Conservation (phyloP, 1,284 basidiomycete species). For the Sanguinoderma infundibulare region DNA sequence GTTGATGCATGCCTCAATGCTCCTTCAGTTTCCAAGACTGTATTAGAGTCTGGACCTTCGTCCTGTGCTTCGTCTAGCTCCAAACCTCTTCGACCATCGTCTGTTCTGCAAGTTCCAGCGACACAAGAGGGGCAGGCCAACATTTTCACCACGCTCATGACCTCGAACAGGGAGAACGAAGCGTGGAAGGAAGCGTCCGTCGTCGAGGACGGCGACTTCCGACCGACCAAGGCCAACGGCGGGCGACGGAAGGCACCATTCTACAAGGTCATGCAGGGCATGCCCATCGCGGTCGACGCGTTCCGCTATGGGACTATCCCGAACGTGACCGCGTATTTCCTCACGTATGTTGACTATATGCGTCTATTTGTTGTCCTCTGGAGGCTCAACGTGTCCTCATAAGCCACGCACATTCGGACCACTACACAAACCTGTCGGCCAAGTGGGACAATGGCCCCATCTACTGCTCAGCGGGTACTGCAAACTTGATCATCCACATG, state of each 20-base stretch:
- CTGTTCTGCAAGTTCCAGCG: slow-evolving; percentile 7
- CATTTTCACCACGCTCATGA: slow-evolving; percentile 86
- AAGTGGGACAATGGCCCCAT: slow-evolving; percentile 92
- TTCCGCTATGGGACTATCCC: slow-evolving; percentile 94
- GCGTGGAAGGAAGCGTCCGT: slow-evolving; percentile 82
- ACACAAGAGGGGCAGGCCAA: slow-evolving; percentile 28
- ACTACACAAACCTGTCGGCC: slow-evolving; percentile 89
- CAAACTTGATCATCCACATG: slow-evolving; percentile 90
- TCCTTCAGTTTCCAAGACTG: slow-evolving; percentile 10
- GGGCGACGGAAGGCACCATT: slow-evolving; percentile 84
- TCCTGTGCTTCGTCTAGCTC: slow-evolving; percentile 6
- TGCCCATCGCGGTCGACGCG: slow-evolving; percentile 97
- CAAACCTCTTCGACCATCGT: slow-evolving; percentile 18
- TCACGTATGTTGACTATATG: slow-evolving; percentile 61
- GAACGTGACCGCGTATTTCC: slow-evolving; percentile 85
- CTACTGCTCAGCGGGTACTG: slow-evolving; percentile 93
- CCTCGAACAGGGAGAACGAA: slow-evolving; percentile 76
- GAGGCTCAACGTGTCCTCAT: background rate
- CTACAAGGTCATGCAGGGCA: slow-evolving; percentile 95
- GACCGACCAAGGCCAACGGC: slow-evolving; percentile 52
- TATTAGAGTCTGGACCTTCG: background rate
- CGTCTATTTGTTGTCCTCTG: background rate
- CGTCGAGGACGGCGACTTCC: slow-evolving; percentile 53
- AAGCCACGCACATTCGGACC: slow-evolving; percentile 94
- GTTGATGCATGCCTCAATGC: slow-evolving; percentile 56